Evolutionary conservation across 176 grass and related monocot species (phyloP).

Genomic region (Avena eriantha): DNA sequence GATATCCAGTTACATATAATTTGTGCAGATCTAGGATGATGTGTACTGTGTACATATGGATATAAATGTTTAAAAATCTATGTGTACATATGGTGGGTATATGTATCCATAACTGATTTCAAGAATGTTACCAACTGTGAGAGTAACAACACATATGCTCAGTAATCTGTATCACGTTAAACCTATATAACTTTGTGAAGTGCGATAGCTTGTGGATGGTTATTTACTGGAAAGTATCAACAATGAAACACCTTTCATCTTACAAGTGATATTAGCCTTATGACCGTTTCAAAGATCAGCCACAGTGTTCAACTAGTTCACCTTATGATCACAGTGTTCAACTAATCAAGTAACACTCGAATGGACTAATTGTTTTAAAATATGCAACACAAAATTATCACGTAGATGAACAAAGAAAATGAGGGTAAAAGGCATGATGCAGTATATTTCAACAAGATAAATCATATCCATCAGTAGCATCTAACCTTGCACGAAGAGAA

Average conservation of each 20-base stretch:
- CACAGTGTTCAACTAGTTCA: conserved; percentile 23
- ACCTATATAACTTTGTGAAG: not conserved
- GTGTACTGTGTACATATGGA: not conserved
- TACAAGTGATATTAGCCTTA: not conserved
- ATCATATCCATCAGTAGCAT: conserved; percentile 20
- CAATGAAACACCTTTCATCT: not conserved
- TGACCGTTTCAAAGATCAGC: not conserved
- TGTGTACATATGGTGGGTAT: not conserved
- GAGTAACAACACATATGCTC: conserved; percentile 1
- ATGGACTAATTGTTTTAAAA: conserved; percentile 2
- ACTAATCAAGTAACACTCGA: conserved; percentile 4
- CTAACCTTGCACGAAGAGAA: conserved; percentile 72
- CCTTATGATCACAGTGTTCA: conserved; percentile 15
- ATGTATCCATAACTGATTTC: conserved; percentile 2
- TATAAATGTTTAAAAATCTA: not conserved
- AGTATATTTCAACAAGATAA: conserved; percentile 3
- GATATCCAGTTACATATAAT: conserved; percentile 9
- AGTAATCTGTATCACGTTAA: not conserved
- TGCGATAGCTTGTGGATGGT: not conserved
- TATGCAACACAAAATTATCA: conserved; percentile 1
- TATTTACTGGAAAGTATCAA: conserved; percentile 2
- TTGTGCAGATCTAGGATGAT: not conserved
- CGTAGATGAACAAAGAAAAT: not conserved
- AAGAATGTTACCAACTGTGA: not conserved
- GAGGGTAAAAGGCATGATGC: not conserved